Conservation (phyloP, 371 early-diverging fungal genomes). For the Dentiscutata heterogama region DNA sequence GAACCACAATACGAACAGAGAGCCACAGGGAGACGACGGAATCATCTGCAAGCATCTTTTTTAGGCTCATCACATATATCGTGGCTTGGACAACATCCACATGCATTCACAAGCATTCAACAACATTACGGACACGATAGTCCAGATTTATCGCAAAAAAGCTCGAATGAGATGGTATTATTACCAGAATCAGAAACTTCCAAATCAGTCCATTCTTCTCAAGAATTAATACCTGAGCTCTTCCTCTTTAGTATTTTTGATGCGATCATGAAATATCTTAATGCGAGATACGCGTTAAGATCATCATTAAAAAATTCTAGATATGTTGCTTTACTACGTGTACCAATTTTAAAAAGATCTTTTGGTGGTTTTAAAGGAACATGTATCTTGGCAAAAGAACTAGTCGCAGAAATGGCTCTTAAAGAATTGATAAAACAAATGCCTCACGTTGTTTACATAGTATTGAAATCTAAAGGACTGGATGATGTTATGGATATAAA, state of each 20-base stretch:
- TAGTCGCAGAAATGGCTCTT: slow-evolving; percentile 38
- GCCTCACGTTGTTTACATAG: not conserved
- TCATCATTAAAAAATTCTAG: not conserved
- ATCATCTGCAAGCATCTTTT: not conserved
- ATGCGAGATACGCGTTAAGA: not conserved
- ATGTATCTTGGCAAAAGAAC: not conserved
- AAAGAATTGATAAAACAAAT: slow-evolving; percentile 18
- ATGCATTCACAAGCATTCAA: not conserved
- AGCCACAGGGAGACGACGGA: too few relatives aligned
- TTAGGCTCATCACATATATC: not conserved
- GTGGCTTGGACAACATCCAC: not conserved
- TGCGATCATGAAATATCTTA: not conserved
- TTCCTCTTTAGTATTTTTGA: not conserved
- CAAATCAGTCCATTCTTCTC: too few relatives aligned
- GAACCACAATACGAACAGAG: too few relatives aligned
- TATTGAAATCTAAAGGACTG: not conserved
- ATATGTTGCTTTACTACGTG: slow-evolving; percentile 18
- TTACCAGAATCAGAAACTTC: too few relatives aligned
- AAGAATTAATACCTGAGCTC: not conserved
- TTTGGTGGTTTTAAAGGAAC: slow-evolving; percentile 27
- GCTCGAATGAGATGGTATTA: not conserved
- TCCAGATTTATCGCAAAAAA: not conserved
- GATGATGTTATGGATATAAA: not conserved
- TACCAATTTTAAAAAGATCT: slow-evolving; percentile 34
- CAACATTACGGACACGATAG: not conserved